A percentile compares a stretch with the other conserved stretches of the same genome.
Evolutionary conservation across 257 asterid species (phyloP).

Genomic region (Lycium barbarum): DNA sequence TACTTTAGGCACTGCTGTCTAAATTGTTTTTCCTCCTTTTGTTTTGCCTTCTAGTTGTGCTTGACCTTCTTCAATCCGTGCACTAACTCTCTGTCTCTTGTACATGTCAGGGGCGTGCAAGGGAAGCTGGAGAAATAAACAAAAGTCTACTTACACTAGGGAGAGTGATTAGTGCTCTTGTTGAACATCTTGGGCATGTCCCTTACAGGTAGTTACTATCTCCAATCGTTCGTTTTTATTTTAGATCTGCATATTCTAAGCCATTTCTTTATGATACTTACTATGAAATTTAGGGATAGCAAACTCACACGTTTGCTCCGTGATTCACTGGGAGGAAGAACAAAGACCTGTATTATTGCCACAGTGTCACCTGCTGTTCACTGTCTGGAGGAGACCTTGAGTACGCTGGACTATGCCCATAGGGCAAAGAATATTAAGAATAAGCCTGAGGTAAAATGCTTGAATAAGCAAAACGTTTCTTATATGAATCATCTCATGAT

Average conservation of each 20-base stretch:
- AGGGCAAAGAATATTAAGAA: constrained; percentile 89
- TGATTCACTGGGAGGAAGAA: constrained; percentile 81
- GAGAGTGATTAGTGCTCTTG: constrained; percentile 86
- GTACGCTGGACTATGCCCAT: constrained; percentile 91
- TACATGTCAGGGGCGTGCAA: constrained; percentile 73
- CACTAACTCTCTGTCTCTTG: not conserved
- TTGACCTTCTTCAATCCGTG: not conserved
- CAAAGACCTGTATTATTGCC: constrained; percentile 90
- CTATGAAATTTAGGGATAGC: constrained; percentile 67
- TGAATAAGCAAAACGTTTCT: constrained; percentile 4
- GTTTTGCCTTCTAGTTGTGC: not conserved
- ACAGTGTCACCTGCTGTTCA: constrained; percentile 95
- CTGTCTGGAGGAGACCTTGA: constrained; percentile 91
- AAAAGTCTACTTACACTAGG: constrained; percentile 92
- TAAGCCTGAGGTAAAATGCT: constrained; percentile 74
- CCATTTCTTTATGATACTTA: constrained; percentile 13
- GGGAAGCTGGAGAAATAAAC: constrained; percentile 95
- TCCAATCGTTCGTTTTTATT: constrained; percentile 18
- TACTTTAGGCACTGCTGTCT: not conserved
- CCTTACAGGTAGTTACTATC: constrained; percentile 69
- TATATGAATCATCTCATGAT: not conserved
- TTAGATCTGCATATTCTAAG: not conserved
- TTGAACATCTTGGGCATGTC: constrained; percentile 87
- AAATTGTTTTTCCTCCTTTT: not conserved
- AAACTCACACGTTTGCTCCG: constrained; percentile 49